These are phyloP conservation scores for Alopecurus myosuroides DNA, from an alignment of 176 grass and related monocot genomes.

Conservation along the genomic window DNA sequence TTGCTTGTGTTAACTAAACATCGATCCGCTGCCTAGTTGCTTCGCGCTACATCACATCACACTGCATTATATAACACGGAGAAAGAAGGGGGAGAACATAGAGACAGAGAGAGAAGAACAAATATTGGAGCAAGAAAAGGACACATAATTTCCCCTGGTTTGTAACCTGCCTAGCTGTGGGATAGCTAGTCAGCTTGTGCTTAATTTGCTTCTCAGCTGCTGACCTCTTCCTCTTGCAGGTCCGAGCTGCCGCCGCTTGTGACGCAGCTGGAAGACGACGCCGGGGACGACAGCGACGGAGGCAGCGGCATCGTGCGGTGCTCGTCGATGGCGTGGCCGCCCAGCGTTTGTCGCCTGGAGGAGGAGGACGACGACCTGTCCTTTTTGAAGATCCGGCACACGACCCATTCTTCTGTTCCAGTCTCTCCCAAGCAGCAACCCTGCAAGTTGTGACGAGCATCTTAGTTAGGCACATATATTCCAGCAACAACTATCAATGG, in stretches of 20 bases:
- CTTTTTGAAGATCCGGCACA: constrained; percentile 74
- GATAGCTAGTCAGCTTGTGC: constrained; percentile 7
- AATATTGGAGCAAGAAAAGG: constrained; percentile 10
- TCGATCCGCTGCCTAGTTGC: constrained; percentile 1
- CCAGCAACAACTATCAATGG: background rate
- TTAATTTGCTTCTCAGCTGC: constrained; percentile 22
- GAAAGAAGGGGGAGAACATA: background rate
- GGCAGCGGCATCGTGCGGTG: background rate
- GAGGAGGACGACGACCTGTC: background rate
- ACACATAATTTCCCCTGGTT: constrained; percentile 10
- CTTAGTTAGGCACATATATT: background rate
- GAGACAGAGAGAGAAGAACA: background rate
- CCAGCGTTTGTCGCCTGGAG: background rate
- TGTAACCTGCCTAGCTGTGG: constrained; percentile 22
- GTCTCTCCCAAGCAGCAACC: constrained; percentile 29
- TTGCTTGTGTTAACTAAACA: constrained; percentile 22
- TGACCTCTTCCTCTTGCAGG: constrained; percentile 54
- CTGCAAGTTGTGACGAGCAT: constrained; percentile 20
- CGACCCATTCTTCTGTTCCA: constrained; percentile 46
- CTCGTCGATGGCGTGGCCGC: background rate
- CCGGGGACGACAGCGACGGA: background rate
- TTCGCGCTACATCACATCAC: constrained; percentile 28
- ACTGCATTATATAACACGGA: constrained; percentile 28
- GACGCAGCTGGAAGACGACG: constrained; percentile 63
- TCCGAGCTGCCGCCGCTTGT: constrained; percentile 37